Percentiles rank a stretch among this genome's conserved stretches.
phyloP scores from a whole-genome alignment of 345 rosid species.

The Sisymbrium irio region DNA sequence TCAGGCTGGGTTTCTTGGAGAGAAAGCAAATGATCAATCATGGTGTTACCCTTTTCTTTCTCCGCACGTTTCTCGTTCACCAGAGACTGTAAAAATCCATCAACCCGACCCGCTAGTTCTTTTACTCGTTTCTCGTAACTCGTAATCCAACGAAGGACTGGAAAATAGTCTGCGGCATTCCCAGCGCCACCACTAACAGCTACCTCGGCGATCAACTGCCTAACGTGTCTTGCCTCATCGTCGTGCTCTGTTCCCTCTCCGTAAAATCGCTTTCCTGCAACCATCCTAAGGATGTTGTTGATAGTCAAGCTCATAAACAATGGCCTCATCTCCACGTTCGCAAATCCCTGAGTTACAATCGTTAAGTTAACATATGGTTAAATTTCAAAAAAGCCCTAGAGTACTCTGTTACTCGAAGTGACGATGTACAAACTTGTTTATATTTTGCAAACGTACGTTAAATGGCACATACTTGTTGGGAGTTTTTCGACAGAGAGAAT shows the following conservation, averaged over 20 bases:
- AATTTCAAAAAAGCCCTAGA: neutral
- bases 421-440: neutral
- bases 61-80: conserved; percentile 40
- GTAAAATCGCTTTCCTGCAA: conserved; percentile 47
- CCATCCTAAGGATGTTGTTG: conserved; percentile 44
- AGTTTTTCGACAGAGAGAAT: conserved; percentile 2
- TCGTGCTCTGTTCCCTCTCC: conserved; percentile 39
- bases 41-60: conserved; percentile 21
- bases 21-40: conserved; percentile 57
- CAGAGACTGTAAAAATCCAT: conserved; percentile 42
- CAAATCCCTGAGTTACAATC: conserved; percentile 13
- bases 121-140: conserved; percentile 31
- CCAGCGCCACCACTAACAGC: conserved; percentile 21
- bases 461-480: conserved; percentile 13
- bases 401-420: neutral
- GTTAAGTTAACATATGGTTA: neutral
- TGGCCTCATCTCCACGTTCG: conserved; percentile 39
- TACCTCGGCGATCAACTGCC: conserved; percentile 37
- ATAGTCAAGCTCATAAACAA: conserved; percentile 35
- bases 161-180: conserved; percentile 43
- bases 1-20: conserved; percentile 51
- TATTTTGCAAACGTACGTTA: neutral
- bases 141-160: conserved; percentile 43
- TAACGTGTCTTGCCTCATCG: conserved; percentile 41
- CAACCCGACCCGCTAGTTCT: conserved; percentile 11